Base-by-base conservation (phyloP, 2,329 filamentous ascomycete genomes). In the Albifimbria verrucaria region DNA sequence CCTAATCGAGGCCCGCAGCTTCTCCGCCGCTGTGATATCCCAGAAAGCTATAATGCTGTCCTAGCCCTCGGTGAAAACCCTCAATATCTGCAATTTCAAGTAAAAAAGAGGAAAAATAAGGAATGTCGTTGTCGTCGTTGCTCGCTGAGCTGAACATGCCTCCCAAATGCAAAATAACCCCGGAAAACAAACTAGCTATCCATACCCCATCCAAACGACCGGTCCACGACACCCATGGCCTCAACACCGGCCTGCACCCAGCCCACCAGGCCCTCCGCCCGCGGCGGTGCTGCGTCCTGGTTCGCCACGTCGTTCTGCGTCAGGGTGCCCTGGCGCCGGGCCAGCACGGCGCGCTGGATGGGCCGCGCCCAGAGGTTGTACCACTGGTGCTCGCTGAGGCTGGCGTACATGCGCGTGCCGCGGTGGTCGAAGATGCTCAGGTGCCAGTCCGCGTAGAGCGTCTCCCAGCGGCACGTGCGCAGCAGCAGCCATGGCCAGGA, bases 401-500 rank as follows among this genome's bases (percentile, higher is more conserved):
- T 77, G 48, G 80, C 77, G 60, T 83, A 88, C 22, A 70, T 65
- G 3, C 62, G 50, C 24, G 71, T 75, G 23, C 67, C 51, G 3
- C 54, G 58, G 24, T 65, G 64, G 10, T 62, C 56, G 21, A 59
- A 57, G 10, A 58, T 57, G 53, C 68, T 69, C 53, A 70, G 52
- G 15, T 61, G 60, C 86, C 86, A 92, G 28, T 85, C 76, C 0
- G 80, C 78, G 21, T 76, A 73, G 3, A 83, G 78, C 2, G 89
- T 84, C 57, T 86, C 79, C 71, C 86, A 92, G 48, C 81, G 77
- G 64, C 81, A 83, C 2, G 88, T 92, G 18, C 79, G 70, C 64
- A 90, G 78, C 69, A 82, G 86, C 12, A 92, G 75, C 52, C 81
- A 79, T 0, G 88, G 88, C 88, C 88, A 92, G 3, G 81, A 74